These are phyloP conservation scores for Salvia sclarea DNA, from an alignment of 305 asterid species.

Conservation along the genomic window DNA sequence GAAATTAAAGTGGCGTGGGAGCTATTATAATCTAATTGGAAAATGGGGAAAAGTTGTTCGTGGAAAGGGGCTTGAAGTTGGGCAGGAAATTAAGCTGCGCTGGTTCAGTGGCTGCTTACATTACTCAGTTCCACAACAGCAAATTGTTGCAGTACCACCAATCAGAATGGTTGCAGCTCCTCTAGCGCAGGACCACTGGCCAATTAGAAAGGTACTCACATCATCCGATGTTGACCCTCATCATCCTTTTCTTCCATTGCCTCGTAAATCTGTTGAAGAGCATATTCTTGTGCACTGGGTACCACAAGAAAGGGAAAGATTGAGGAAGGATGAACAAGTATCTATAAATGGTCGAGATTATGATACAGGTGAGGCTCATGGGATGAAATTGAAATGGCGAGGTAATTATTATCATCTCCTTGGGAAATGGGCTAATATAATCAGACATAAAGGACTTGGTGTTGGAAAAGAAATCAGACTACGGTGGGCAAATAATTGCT, in stretches of 20 bases:
- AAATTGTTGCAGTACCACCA: slow-evolving; percentile 5
- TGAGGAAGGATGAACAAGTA: slow-evolving; percentile 11
- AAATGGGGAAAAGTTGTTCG: slow-evolving; percentile 15
- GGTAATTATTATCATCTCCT: slow-evolving; percentile 3
- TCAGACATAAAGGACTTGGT: slow-evolving; percentile 9
- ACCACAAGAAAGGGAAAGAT: slow-evolving; percentile 4
- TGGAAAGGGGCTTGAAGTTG: slow-evolving; percentile 4
- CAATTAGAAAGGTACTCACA: slow-evolving; percentile 8
- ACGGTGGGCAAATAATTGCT: slow-evolving; percentile 14
- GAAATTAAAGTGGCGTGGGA: slow-evolving; percentile 8
- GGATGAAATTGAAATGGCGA: slow-evolving; percentile 8
- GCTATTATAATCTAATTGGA: slow-evolving; percentile 5
- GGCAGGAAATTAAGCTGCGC: slow-evolving; percentile 11
- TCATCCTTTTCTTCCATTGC: slow-evolving; percentile 10
- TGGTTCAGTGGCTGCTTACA: slow-evolving; percentile 1
- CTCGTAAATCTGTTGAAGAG: slow-evolving; percentile 10
- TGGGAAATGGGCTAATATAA: slow-evolving; percentile 11
- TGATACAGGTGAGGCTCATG: slow-evolving; percentile 8
- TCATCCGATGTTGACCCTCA: slow-evolving; percentile 9
- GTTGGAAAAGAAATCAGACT: slow-evolving; percentile 11
- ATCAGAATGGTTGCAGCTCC: slow-evolving; percentile 12
- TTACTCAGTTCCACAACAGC: slow-evolving; percentile 11
- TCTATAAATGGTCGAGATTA: slow-evolving; percentile 8
- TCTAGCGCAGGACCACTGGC: slow-evolving; percentile 14
- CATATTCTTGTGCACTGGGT: not conserved